Percentiles rank a stretch among this genome's conserved stretches.
These are phyloP conservation scores for Albizia julibrissin DNA, from an alignment of 306 rosid species.

Conservation along the genomic window DNA sequence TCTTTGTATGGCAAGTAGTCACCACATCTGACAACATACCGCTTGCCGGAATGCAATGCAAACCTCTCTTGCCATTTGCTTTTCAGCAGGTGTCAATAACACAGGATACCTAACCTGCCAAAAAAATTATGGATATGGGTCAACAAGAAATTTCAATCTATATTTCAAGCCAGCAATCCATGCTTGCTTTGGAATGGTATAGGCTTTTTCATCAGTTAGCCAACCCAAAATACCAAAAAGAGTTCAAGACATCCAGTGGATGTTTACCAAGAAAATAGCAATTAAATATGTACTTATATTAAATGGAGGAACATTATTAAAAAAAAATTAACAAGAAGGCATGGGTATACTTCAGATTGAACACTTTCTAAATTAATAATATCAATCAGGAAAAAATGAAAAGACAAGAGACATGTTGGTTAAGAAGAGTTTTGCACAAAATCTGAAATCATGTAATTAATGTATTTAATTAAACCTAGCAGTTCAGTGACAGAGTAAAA, in stretches of 20 bases:
- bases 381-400: neutral
- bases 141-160: conserved; percentile 22
- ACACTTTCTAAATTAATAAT: neutral
- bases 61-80: conserved; percentile 98
- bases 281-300: neutral
- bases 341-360: neutral
- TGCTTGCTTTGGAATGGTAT: neutral
- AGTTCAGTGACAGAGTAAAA: neutral
- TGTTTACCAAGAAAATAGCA: neutral
- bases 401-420: neutral
- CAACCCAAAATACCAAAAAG: conserved; percentile 8
- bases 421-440: conserved; percentile 1
- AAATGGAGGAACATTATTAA: neutral
- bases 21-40: conserved; percentile 58
- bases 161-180: conserved; percentile 18
- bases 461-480: neutral
- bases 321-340: neutral
- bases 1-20: conserved; percentile 14
- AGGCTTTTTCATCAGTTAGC: neutral
- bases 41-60: conserved; percentile 93
- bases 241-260: conserved; percentile 19
- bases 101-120: conserved; percentile 98
- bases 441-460: neutral
- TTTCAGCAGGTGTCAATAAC: conserved; percentile 86
- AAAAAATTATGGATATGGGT: conserved; percentile 35